A percentile compares a stretch with the other conserved stretches of the same genome.
Conservation (phyloP, 2,329 filamentous ascomycete genomes). For the Aspergillus uvarum region DNA sequence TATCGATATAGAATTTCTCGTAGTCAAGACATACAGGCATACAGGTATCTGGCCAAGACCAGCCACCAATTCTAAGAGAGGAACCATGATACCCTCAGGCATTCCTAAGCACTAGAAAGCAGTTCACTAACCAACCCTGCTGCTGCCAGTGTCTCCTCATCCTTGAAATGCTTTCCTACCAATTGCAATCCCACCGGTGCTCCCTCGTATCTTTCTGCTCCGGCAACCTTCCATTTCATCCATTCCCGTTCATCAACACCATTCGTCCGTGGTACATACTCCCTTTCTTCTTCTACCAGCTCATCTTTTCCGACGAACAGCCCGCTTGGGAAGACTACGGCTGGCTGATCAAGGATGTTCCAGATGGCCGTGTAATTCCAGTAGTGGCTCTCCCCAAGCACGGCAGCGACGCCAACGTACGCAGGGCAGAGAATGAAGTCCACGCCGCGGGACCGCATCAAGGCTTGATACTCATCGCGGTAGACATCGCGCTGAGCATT, state of each 20-base stretch:
- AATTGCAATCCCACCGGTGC: slow-evolving; percentile 55
- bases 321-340: slow-evolving; percentile 30
- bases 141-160: slow-evolving; percentile 50
- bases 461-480: slow-evolving; percentile 33
- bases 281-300: slow-evolving; percentile 12
- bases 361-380: slow-evolving; percentile 39
- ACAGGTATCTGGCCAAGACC: too few relatives aligned
- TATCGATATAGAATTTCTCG: too few relatives aligned
- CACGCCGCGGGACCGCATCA: slow-evolving; percentile 29
- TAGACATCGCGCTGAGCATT: slow-evolving; percentile 31
- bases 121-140: slow-evolving; percentile 27
- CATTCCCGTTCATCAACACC: slow-evolving; percentile 34
- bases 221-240: slow-evolving; percentile 27
- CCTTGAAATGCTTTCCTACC: slow-evolving; percentile 51
- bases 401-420: slow-evolving; percentile 29
- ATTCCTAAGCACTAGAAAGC: background rate
- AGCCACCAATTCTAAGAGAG: too few relatives aligned
- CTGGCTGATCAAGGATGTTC: slow-evolving; percentile 34
- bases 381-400: slow-evolving; percentile 35
- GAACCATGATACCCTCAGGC: background rate
- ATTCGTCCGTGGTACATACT: slow-evolving; percentile 23
- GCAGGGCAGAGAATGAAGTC: slow-evolving; percentile 35
- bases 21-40: too few relatives aligned
- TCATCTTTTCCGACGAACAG: slow-evolving; percentile 31
- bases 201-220: slow-evolving; percentile 35